Conservation (phyloP, 208 protist species). For the Leishmania arabica region DNA sequence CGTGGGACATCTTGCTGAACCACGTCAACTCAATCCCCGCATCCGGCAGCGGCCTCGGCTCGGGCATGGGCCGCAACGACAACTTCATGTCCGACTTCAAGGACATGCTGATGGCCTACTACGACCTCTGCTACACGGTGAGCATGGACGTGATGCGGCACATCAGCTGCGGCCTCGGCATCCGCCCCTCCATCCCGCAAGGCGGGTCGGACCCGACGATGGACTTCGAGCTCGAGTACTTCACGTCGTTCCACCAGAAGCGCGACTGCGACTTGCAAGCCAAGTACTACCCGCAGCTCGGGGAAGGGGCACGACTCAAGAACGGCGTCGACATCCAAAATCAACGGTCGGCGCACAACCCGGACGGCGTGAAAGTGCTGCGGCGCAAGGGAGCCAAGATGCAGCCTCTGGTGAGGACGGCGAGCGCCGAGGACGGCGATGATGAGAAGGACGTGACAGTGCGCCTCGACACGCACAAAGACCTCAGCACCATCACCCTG, state of each 20-base stretch:
- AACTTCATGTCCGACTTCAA: conserved; percentile 88
- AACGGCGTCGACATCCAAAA: conserved; percentile 63
- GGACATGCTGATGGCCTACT: conserved; percentile 88
- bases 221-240: conserved; percentile 84
- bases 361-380: conserved; percentile 73
- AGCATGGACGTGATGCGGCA: conserved; percentile 85
- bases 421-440: conserved; percentile 4
- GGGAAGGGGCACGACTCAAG: conserved; percentile 38
- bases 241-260: conserved; percentile 74
- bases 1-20: conserved; percentile 80
- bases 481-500: conserved; percentile 86
- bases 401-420: conserved; percentile 42
- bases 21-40: conserved; percentile 42
- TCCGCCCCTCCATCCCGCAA: conserved; percentile 70
- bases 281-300: conserved; percentile 85
- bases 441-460: conserved; percentile 36
- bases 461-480: conserved; percentile 85
- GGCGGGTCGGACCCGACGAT: conserved; percentile 55
- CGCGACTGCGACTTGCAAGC: conserved; percentile 86
- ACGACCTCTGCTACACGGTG: conserved; percentile 79
- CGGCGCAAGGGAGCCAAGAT: conserved; percentile 69
- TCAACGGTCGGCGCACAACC: conserved; percentile 58
- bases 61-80: conserved; percentile 40
- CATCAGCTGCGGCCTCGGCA: conserved; percentile 85
- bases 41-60: background rate